Base-by-base conservation (phyloP, 768 basidiomycete species). In the Psilocybe subaeruginosa region DNA sequence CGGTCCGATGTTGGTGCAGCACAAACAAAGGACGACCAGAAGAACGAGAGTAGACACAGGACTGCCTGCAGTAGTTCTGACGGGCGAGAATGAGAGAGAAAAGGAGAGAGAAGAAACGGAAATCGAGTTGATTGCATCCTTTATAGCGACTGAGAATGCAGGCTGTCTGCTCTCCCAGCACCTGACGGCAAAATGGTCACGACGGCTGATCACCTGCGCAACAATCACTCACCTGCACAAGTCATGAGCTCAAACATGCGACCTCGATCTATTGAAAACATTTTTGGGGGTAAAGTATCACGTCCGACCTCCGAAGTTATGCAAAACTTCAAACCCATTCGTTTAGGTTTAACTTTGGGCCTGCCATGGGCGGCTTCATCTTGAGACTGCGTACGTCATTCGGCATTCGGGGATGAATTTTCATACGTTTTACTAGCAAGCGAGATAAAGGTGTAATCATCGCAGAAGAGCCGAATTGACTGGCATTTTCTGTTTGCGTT, bases 161-260 rank as follows among this genome's bases (percentile, higher is more conserved):
- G 60, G 65, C 43, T 64, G 57, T 59, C 48, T 57, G 47, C 50
- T 59, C 67, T 64, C 67, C 59, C 63, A 65, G 62, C 68, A 68
- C 65, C 68, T 68, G 68, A 64, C 64, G 45, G 37, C 11, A 17
- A 55, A 55, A 56, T 54, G 65, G 60, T 68, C 68, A 68, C 63
- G 65, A 49, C 57, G 51, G 53, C 48, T 63, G 65, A 64, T 68
- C 68, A 68, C 61, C 68, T 68, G 68, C 52, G 57, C 65, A 49
- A 56, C 59, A 60, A 63, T 65, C 60, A 53, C 65, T 60, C 68
- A 68, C 59, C 68, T 66, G 68, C 39, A 48, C 63, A 64, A 63
- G 68, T 68, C 68, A 68, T 66, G 65, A 59, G 67, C 67, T 54
- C 65, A 53, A 62, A 54, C 59, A 64, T 60, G 66, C 51, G 61